Evolutionary conservation across 768 basidiomycete species (phyloP), one percentile per base, ranked within the genome.

Genomic region (Pleurotus tuoliensis): DNA sequence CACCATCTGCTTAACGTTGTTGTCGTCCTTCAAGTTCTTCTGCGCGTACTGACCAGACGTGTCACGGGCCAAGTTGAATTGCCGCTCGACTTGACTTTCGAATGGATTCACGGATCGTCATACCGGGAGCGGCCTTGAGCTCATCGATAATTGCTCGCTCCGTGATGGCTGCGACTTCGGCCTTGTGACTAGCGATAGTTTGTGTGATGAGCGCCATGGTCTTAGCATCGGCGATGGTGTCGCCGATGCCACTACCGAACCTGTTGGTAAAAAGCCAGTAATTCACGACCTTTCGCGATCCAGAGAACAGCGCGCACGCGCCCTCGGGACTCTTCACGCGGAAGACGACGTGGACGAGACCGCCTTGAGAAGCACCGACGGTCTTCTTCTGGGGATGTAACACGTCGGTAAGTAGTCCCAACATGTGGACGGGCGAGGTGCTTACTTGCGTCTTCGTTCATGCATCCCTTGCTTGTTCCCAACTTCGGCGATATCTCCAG

Each of bases 271-370:
- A 34, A 34, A 34, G 30, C 30, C 30, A 34, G 8, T 84, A 98
- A 71, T 99, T 98, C 73, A 98, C 94, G 57, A 98, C 87, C 79
- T 83, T 90, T 66, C 98, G 97, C 2, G 96, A 77, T 16, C 94
- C 95, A 7, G 91, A 93, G 75, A 98, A 98, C 40, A 98, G 84
- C 59, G 86, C 83, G 27, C 20, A 20, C 91, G 81, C 6, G 94
- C 93, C 15, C 89, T 96, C 93, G 1, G 93, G 93, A 0, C 96
- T 96, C 69, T 96, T 94, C 73, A 98, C 96, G 50, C 96, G 91
- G 79, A 98, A 98, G 16, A 94, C 92, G 63, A 98, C 89, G 64
- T 99, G 95, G 40, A 98, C 83, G 7, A 99, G 79, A 73, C 97
- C 97, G 44, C 95, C 95, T 58, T 92, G 90, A 0, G 92, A 86